These are phyloP conservation scores for Phaffomyces antillensis DNA, from an alignment of 805 yeast species.

Conservation along the genomic window DNA sequence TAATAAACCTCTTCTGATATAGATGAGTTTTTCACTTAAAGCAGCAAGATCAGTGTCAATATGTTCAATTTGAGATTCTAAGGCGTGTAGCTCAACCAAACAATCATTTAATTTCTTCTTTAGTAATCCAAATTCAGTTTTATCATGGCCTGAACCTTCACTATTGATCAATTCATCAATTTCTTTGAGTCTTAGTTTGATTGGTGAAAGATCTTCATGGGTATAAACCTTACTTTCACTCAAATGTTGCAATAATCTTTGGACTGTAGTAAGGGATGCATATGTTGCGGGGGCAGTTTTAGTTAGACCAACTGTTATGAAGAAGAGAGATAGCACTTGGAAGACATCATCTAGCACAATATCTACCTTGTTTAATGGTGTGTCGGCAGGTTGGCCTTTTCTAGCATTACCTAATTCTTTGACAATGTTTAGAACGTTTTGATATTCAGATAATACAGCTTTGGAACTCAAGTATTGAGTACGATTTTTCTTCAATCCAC, in stretches of 20 bases:
- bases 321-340: slow-evolving; percentile 78
- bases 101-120: slow-evolving; percentile 63
- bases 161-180: slow-evolving; percentile 50
- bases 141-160: slow-evolving; percentile 13
- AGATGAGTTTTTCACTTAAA: slow-evolving; percentile 49
- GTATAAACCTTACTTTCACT: slow-evolving; percentile 79
- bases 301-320: slow-evolving; percentile 86
- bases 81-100: slow-evolving; percentile 44
- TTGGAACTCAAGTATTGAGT: slow-evolving; percentile 57
- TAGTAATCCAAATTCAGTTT: slow-evolving; percentile 53
- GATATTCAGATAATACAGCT: slow-evolving; percentile 57
- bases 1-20: slow-evolving; percentile 55
- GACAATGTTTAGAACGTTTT: slow-evolving; percentile 46
- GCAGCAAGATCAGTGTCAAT: slow-evolving; percentile 42
- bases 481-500: slow-evolving; percentile 55
- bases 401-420: slow-evolving; percentile 49
- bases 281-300: slow-evolving; percentile 92
- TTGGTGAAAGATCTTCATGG: slow-evolving; percentile 73
- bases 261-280: slow-evolving; percentile 82
- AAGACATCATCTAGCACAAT: slow-evolving; percentile 79
- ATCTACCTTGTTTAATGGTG: slow-evolving; percentile 46
- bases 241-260: slow-evolving; percentile 74
- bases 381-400: slow-evolving; percentile 20
- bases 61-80: slow-evolving; percentile 49
- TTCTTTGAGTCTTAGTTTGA: slow-evolving; percentile 64